Base-by-base conservation (phyloP, 805 yeast species). In the Cyberlindnera maritima region DNA sequence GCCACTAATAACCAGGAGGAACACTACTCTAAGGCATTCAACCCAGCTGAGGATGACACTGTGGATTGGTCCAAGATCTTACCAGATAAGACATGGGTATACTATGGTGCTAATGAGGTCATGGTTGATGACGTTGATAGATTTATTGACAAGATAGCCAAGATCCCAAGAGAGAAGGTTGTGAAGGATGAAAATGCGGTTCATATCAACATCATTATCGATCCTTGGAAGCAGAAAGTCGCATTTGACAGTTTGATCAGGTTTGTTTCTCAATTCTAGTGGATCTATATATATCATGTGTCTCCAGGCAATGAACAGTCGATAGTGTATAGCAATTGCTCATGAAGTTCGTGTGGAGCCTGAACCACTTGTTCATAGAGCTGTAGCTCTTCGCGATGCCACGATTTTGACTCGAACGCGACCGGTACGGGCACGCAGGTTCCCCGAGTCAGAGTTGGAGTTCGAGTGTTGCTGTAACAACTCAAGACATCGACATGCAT, bases 111-210 rank as follows among this genome's bases (percentile, higher is more conserved):
- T 9, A 21, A 33, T 33, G 47, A 43, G 25, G 47, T 43, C 9
- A 43, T 43, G 47, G 42, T 43, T 7, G 42, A 43, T 19, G 47
- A 43, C 25, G 42, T 38, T 29, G 47, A 43, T 8, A 21, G 39
- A 15, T 43, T 42, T 42, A 17, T 43, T 8, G 41, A 36, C 32
- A 36, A 36, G 8, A 10, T 43, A n/a, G 47, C 47, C 2, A 23
- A 33, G 28, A 25, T 43, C n/a, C 37, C 47, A 13, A 26, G 36
- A 5, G 41, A 32, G 15, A 37, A 38, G 15, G 41, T 38, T 4
- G 15, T 37, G n/a, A 36, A 28, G n/a, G 47, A 43, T 23, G 36
- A 43, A 19, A 35, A 20, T 17, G 42, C 41, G 10, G 42, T 43
- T 7, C 47, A 43, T 18, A 38, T 43, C 39, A 31, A 43, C 42